Evolutionary conservation across 352 stramenopile species (phyloP).

Genomic region (Phytophthora uliginosa): DNA sequence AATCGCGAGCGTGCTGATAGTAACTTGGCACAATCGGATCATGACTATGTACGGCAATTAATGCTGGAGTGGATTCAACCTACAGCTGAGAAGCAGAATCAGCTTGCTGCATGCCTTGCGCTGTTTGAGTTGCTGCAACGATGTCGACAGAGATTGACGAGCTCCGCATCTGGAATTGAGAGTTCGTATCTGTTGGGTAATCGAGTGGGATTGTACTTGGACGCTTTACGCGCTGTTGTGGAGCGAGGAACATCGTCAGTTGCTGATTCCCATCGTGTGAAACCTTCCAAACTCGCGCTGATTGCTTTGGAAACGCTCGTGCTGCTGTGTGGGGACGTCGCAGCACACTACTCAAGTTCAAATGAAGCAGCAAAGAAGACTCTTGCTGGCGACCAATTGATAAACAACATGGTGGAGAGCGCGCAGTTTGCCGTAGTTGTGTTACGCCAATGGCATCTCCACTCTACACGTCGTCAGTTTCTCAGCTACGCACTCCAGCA

Average conservation of each 20-base stretch:
- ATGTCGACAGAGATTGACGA: conserved; percentile 27
- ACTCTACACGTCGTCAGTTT: conserved; percentile 38
- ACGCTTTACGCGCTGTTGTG: conserved; percentile 28
- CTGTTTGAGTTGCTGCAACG: conserved; percentile 71
- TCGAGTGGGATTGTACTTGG: conserved; percentile 20
- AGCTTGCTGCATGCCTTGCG: conserved; percentile 64
- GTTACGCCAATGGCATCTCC: conserved; percentile 36
- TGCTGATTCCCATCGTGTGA: conserved; percentile 39
- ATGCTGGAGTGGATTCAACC: conserved; percentile 47
- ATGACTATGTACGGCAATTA: conserved; percentile 42
- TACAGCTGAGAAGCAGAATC: conserved; percentile 49
- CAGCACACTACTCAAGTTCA: conserved; percentile 25
- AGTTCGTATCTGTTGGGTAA: conserved; percentile 14
- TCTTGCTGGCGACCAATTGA: not conserved
- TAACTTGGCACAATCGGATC: not conserved
- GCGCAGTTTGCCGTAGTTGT: conserved; percentile 23
- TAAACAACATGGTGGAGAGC: conserved; percentile 23
- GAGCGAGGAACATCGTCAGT: conserved; percentile 24
- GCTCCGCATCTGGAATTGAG: not conserved
- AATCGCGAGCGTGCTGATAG: conserved; percentile 2
- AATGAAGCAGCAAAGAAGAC: conserved; percentile 11
- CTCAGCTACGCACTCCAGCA: conserved; percentile 34
- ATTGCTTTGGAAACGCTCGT: conserved; percentile 63
- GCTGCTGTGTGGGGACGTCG: conserved; percentile 48
- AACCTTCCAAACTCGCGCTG: conserved; percentile 62